Evolutionary conservation across 2,329 filamentous ascomycete species (phyloP), one percentile per base, ranked within the genome.

Genomic region (Trichoderma breve): DNA sequence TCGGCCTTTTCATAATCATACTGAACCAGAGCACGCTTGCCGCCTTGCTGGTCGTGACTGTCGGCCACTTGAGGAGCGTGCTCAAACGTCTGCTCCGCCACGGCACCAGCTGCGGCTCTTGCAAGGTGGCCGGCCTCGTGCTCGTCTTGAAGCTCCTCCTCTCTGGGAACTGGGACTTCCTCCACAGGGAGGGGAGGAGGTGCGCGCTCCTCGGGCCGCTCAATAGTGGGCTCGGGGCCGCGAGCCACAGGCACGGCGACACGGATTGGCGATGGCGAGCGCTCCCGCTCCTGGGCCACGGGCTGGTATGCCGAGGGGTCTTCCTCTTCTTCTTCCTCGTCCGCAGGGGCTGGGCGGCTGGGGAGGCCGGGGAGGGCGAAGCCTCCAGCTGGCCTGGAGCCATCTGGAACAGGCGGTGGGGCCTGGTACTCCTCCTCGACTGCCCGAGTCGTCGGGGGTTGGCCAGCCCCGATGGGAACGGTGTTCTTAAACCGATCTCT

Each of bases 1-100:
- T 99, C 96, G 1, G 94, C 94, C 83, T 97, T 98, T 78, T 98
- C 95, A 79, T 99, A 99, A 80, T 99, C 96, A 80, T 96, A 99
- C 78, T 96, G 91, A 43, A 96, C 89, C 71, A 97, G 78, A 1
- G 96, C 96, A 62, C 90, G 90, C 79, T 91, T 88, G 68, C 92
- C 92, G 43, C 87, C 87, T 14, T 79, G 77, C 30, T 82, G 75
- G 15, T 62, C 71, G 57, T 68, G 60, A n/a, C 71, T 67, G n/a
- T 76, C 76, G n/a, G 80, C 78, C 15, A 80, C 78, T 15, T 78
- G 76, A n/a, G 81, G 77, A 11, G 81, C 77, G 18, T 74, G 24
- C 71, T 77, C 75, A 21, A 76, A 74, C 2, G 73, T 82, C 68
- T 83, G 82, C 76, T 83, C 82, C 24, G 87, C 87, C 14, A 88